phyloP scores from a whole-genome alignment of 1,284 basidiomycete genomes.

The Stereum hirsutum region DNA sequence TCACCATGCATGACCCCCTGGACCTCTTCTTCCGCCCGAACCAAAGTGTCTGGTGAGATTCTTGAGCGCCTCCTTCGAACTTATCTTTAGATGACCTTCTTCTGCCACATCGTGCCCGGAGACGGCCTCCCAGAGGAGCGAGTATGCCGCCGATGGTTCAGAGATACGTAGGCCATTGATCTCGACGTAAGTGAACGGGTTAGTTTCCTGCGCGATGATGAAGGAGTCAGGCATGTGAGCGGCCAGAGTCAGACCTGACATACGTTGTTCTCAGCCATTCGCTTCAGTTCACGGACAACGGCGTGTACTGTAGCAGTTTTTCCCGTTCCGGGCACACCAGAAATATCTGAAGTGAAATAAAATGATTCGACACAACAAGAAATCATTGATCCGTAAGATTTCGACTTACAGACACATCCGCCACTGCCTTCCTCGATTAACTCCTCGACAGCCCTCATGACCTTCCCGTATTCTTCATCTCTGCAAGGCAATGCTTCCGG shows the following conservation, averaged over 20 bases:
- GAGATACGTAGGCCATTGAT: conserved; percentile 95
- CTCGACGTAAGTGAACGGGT: conserved; percentile 94
- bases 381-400: background rate
- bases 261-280: conserved; percentile 76
- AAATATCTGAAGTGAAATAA: conserved; percentile 20
- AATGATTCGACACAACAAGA: background rate
- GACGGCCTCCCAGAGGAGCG: conserved; percentile 83
- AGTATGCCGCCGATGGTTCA: conserved; percentile 83
- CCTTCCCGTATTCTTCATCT: conserved; percentile 77
- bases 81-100: conserved; percentile 56
- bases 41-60: conserved; percentile 57
- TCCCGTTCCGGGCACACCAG: conserved; percentile 95
- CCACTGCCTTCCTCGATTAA: conserved; percentile 89
- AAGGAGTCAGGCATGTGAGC: background rate
- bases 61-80: conserved; percentile 65
- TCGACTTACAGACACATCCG: conserved; percentile 83
- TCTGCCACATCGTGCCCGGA: conserved; percentile 59
- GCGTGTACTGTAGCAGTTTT: conserved; percentile 98
- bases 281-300: conserved; percentile 80
- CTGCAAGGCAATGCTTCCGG: conserved; percentile 89
- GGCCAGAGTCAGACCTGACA: conserved; percentile 15
- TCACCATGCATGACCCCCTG: conserved; percentile 65
- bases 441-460: conserved; percentile 76
- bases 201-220: conserved; percentile 56
- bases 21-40: conserved; percentile 43